Evolutionary conservation across 1,284 basidiomycete species (phyloP), one percentile per base, ranked within the genome.

Genomic region (Ceratobasidium sp.): DNA sequence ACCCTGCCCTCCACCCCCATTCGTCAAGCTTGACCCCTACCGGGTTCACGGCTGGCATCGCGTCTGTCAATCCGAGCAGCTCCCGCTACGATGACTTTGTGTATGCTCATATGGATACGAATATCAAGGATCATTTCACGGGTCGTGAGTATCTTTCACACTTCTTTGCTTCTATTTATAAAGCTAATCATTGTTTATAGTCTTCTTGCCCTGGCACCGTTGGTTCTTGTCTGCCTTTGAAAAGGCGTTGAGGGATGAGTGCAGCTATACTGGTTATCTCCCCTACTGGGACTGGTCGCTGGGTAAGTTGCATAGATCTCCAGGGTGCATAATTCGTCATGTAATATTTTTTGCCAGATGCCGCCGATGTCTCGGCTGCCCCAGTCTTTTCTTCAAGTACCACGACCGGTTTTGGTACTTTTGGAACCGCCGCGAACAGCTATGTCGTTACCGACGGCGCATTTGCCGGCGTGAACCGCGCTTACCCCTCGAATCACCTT

Each of bases 281-380:
- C 75, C 75, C 1, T 76, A 74, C 62, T 76, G 75, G 75, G 61
- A 76, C 39, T 76, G 75, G 75, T 56, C 75, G 2, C 34, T 64
- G 16, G 75, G 71, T 75, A 22, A 24, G 64, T 48, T 7, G 22
- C 34, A 24, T 29, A 19, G 11, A 19, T 22, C 59, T 14, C 39
- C 37, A n/a, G 31, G 34, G 16, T 22, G 7, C 31, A 6, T 29
- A 27, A 27, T 27, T 46, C 2, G n/a, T 29, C 46, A n/a, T 46
- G 37, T 16, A n/a, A 46, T 27, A 51, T 46, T 24, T 39, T 14
- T 16, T 46, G 49, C 14, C 43, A 76, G 75, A 76, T 29, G 24
- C 39, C 16, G 34, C 13, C 39, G 39, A 76, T 34, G 51, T 74
- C 9, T 11, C 48, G 13, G 61, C 61, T n/a, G 51, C 75, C 1